phyloP scores from a whole-genome alignment of 352 stramenopile species.

The Globisporangium apiculatum region DNA sequence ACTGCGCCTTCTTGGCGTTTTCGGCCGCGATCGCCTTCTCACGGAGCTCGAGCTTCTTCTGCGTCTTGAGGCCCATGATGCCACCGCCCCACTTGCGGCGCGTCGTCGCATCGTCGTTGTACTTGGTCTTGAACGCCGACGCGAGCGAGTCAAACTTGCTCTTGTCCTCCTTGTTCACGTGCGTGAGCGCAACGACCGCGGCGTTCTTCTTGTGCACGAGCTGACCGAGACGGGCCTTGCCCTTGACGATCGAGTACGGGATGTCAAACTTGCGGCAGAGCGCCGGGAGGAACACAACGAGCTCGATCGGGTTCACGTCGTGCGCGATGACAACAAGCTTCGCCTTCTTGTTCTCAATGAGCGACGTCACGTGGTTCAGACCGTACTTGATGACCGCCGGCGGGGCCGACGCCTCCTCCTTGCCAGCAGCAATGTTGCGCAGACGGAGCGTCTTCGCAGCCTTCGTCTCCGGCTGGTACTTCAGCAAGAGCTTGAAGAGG shows the following conservation, averaged over 20 bases:
- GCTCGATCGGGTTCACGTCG: conserved; percentile 98
- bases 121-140: conserved; percentile 93
- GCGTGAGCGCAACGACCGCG: conserved; percentile 93
- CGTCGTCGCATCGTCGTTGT: conserved; percentile 92
- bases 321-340: conserved; percentile 98
- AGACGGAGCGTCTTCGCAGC: conserved; percentile 96
- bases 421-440: conserved; percentile 94
- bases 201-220: conserved; percentile 99
- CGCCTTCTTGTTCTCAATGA: conserved; percentile 99
- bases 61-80: conserved; percentile 99
- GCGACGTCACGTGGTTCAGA: conserved; percentile 98
- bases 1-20: conserved; percentile 97
- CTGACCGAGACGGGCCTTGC: conserved; percentile 97
- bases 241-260: conserved; percentile 99
- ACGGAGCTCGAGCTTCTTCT: conserved; percentile 98
- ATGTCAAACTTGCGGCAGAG: conserved; percentile 99
- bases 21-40: conserved; percentile 97
- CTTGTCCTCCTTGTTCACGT: conserved; percentile 98
- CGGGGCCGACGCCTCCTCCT: conserved; percentile 85
- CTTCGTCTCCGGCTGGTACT: conserved; percentile 99
- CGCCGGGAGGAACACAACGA: conserved; percentile 97
- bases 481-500: conserved; percentile 98
- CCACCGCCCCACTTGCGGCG: conserved; percentile 98
- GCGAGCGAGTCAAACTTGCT: conserved; percentile 93
- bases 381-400: conserved; percentile 96